Conservation (phyloP, 108 stramenopile species). For the Hondaea fermentalgiana region DNA sequence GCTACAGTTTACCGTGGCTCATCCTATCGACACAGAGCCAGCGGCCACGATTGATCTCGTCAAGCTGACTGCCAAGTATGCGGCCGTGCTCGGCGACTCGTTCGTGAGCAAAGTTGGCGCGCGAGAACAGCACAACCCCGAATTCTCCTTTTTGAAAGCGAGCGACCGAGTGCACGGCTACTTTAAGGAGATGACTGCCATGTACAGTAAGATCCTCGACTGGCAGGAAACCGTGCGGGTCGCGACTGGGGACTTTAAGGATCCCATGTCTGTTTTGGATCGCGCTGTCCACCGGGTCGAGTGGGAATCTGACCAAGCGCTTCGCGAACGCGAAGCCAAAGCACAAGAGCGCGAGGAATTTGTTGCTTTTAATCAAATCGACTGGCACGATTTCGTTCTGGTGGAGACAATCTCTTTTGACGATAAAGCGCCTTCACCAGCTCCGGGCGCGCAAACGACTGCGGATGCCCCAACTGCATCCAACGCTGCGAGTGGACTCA, state of each 20-base stretch:
- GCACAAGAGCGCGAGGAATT: background rate
- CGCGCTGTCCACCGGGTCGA: slow-evolving; percentile 4
- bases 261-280: background rate
- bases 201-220: background rate
- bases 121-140: background rate
- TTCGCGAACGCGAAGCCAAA: background rate
- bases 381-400: background rate
- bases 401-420: background rate
- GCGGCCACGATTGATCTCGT: background rate
- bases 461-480: background rate
- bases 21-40: background rate
- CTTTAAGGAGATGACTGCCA: background rate
- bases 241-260: background rate
- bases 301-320: background rate
- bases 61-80: background rate
- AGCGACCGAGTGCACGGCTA: background rate
- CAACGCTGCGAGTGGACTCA: background rate
- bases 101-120: background rate
- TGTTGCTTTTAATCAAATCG: background rate
- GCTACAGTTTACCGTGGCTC: background rate
- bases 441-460: background rate
- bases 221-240: background rate
- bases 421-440: background rate
- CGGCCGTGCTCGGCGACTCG: background rate
- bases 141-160: background rate